Conservation (phyloP, 1,284 basidiomycete genomes). For the Ceratobasidium sp. region DNA sequence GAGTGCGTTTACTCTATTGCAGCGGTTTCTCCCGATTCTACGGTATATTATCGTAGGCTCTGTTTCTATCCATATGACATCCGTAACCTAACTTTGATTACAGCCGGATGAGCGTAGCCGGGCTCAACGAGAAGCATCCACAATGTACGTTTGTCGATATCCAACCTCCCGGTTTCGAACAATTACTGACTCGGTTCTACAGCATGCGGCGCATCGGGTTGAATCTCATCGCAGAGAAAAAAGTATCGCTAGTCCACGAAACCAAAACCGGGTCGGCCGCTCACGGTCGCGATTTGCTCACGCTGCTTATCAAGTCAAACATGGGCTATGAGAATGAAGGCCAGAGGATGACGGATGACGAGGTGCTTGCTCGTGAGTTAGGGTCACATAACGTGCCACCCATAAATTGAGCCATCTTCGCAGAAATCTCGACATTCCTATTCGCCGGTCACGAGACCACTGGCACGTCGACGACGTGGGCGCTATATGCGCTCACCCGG, state of each 20-base stretch:
- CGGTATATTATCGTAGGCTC: neutral
- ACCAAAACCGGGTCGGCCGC: conserved; percentile 24
- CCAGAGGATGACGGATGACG: conserved; percentile 76
- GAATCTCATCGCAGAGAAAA: conserved; percentile 54
- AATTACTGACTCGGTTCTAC: conserved; percentile 53
- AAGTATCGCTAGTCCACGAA: conserved; percentile 52
- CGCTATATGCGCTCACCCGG: conserved; percentile 58
- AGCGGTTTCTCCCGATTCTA: conserved; percentile 1
- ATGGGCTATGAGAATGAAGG: conserved; percentile 55
- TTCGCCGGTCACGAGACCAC: conserved; percentile 56
- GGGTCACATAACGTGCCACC: neutral
- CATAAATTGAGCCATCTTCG: neutral
- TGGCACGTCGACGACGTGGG: conserved; percentile 62
- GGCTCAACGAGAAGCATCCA: conserved; percentile 2
- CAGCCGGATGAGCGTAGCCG: conserved; percentile 10
- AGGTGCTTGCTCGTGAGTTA: conserved; percentile 77
- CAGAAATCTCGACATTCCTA: conserved; percentile 49
- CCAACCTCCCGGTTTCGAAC: conserved; percentile 48
- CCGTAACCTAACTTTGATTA: neutral
- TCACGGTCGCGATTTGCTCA: conserved; percentile 51
- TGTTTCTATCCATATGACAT: neutral
- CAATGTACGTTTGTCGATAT: neutral
- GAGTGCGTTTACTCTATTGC: conserved; percentile 49
- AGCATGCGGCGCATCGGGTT: conserved; percentile 46
- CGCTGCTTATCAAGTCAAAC: conserved; percentile 56